These are phyloP conservation scores for Chaetomium fimeti DNA, from an alignment of 495 filamentous ascomycete species.

Conservation along the genomic window DNA sequence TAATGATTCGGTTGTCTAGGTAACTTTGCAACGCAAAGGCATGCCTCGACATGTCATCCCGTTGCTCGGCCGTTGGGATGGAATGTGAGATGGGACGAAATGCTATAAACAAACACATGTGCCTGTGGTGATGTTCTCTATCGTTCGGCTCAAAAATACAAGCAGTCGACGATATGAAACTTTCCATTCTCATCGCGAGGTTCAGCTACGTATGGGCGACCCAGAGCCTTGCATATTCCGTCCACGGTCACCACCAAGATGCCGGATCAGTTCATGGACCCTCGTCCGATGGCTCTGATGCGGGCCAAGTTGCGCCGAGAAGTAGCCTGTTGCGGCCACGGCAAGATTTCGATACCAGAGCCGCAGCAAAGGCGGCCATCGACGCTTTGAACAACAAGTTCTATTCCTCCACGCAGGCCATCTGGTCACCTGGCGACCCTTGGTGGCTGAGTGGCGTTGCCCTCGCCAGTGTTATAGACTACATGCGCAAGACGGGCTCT, in stretches of 20 bases:
- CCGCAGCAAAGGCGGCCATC: conserved; percentile 34
- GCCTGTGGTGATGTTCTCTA: background rate
- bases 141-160: background rate
- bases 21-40: background rate
- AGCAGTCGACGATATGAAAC: conserved; percentile 5
- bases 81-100: background rate
- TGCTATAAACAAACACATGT: background rate
- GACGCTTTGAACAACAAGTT: conserved; percentile 41
- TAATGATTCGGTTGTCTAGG: background rate
- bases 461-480: conserved; percentile 41
- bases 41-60: background rate
- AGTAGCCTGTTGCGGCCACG: background rate
- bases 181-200: background rate
- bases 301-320: background rate
- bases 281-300: background rate
- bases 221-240: background rate
- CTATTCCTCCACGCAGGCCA: conserved; percentile 36
- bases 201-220: background rate
- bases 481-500: conserved; percentile 38
- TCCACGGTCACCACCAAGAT: background rate
- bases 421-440: conserved; percentile 36
- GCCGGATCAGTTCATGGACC: background rate
- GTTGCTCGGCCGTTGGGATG: background rate
- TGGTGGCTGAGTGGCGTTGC: conserved; percentile 49
- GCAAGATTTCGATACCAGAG: conserved; percentile 17